phyloP scores from a whole-genome alignment of 805 yeast genomes.

The Priceomyces castillae region DNA sequence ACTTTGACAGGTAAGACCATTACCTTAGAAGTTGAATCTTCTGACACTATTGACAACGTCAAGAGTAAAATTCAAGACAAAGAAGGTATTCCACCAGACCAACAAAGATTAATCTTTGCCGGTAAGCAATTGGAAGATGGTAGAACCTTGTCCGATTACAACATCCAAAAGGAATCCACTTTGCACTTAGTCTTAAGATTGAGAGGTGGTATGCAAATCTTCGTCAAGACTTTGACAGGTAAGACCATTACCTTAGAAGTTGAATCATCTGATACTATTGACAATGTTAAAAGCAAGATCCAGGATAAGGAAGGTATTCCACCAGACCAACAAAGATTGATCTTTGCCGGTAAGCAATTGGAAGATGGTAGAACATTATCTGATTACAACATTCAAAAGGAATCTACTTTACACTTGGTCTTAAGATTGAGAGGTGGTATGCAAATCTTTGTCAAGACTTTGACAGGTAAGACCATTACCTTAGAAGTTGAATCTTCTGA shows the following conservation, averaged over 20 bases:
- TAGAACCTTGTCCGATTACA: slow-evolving; percentile 94
- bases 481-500: slow-evolving; percentile 97
- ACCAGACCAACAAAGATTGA: slow-evolving; percentile 99
- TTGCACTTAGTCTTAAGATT: slow-evolving; percentile 94
- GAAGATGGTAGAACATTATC: slow-evolving; percentile 95
- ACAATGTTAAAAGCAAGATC: slow-evolving; percentile 97
- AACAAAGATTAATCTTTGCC: slow-evolving; percentile 98
- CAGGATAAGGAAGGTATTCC: slow-evolving; percentile 99
- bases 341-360: slow-evolving; percentile 99
- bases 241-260: slow-evolving; percentile 82
- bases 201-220: slow-evolving; percentile 79
- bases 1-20: slow-evolving; percentile 63
- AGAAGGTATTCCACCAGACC: slow-evolving; percentile 99
- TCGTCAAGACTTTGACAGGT: slow-evolving; percentile 36
- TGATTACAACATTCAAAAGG: slow-evolving; percentile 98
- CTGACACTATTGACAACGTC: slow-evolving; percentile 96
- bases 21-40: slow-evolving; percentile 95
- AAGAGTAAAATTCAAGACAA: slow-evolving; percentile 96
- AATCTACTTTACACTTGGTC: slow-evolving; percentile 93
- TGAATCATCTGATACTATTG: slow-evolving; percentile 96
- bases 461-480: slow-evolving; percentile 69
- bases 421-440: slow-evolving; percentile 97
- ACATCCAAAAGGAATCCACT: slow-evolving; percentile 97
- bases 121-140: slow-evolving; percentile 99
- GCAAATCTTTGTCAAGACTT: slow-evolving; percentile 59